Percentiles rank a stretch among this genome's conserved stretches.
phyloP scores from a whole-genome alignment of 2,329 filamentous ascomycete genomes.

The Endocalyx cinctus region DNA sequence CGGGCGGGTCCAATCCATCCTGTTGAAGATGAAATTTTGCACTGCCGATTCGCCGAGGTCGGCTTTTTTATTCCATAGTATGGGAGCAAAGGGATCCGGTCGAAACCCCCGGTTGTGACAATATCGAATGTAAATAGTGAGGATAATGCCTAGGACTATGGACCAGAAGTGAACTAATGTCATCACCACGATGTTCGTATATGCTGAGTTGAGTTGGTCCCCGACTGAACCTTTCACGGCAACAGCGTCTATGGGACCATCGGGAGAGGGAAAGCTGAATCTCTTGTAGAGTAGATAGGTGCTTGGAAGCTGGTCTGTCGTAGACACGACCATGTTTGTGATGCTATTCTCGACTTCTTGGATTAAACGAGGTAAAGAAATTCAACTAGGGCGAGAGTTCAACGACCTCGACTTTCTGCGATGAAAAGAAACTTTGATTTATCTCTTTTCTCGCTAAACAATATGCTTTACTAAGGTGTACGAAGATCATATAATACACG shows the following conservation, averaged over 20 bases:
- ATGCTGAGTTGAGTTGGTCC: slow-evolving; percentile 9
- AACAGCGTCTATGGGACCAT: slow-evolving; percentile 9
- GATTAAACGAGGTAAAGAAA: neutral
- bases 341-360: neutral
- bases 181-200: slow-evolving; percentile 9
- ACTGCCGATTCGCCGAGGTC: slow-evolving; percentile 6
- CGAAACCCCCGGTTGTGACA: neutral
- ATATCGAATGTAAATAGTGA: slow-evolving; percentile 7
- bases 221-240: slow-evolving; percentile 7
- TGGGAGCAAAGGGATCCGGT: slow-evolving; percentile 4
- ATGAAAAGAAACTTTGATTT: no score
- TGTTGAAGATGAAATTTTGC: slow-evolving; percentile 2
- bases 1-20: slow-evolving; percentile 6
- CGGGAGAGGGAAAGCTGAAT: slow-evolving; percentile 7
- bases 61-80: slow-evolving; percentile 8
- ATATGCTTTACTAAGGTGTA: no score
- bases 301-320: slow-evolving; percentile 6
- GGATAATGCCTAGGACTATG: slow-evolving; percentile 7
- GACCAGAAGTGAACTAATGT: slow-evolving; percentile 5
- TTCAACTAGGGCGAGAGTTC: no score
- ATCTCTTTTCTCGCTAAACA: no score
- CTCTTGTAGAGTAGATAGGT: slow-evolving; percentile 10
- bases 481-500: no score
- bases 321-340: slow-evolving; percentile 9
- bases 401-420: neutral